Conservation (phyloP, 2,329 filamentous ascomycete species). For the Fusarium kyushuense region DNA sequence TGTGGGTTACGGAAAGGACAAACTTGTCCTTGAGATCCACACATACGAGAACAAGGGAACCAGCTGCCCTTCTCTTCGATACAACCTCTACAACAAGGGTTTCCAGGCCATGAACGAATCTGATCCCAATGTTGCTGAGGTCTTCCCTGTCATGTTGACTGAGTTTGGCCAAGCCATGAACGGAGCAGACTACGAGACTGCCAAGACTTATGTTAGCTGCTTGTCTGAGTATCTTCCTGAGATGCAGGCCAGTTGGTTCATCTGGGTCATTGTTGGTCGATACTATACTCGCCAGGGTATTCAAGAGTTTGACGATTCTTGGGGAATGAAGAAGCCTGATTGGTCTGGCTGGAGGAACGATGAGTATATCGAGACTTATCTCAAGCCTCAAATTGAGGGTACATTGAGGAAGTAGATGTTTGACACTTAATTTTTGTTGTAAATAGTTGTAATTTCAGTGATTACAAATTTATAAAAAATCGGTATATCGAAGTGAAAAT, state of each 20-base stretch:
- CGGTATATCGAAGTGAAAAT: too few species aligned
- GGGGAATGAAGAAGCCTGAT: slow-evolving; percentile 66
- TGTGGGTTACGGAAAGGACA: slow-evolving; percentile 59
- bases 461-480: too few species aligned
- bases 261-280: slow-evolving; percentile 69
- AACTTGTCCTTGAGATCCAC: slow-evolving; percentile 71
- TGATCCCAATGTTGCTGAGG: slow-evolving; percentile 53
- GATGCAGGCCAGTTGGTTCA: slow-evolving; percentile 65
- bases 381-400: slow-evolving; percentile 20
- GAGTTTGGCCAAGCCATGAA: slow-evolving; percentile 68
- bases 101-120: slow-evolving; percentile 63
- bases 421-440: too few species aligned
- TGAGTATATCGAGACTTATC: slow-evolving; percentile 54
- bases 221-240: slow-evolving; percentile 61
- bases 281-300: slow-evolving; percentile 67
- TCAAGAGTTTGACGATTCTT: slow-evolving; percentile 68
- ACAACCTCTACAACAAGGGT: slow-evolving; percentile 62
- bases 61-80: slow-evolving; percentile 60
- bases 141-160: slow-evolving; percentile 59
- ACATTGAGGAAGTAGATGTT: slow-evolving; percentile 12
- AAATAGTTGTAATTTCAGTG: too few species aligned
- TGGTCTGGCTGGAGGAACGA: slow-evolving; percentile 65
- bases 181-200: slow-evolving; percentile 55
- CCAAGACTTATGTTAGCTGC: slow-evolving; percentile 63
- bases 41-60: slow-evolving; percentile 67